Evolutionary conservation across 768 basidiomycete species (phyloP), one percentile per base, ranked within the genome.

Genomic region (Kwoniella sp.): DNA sequence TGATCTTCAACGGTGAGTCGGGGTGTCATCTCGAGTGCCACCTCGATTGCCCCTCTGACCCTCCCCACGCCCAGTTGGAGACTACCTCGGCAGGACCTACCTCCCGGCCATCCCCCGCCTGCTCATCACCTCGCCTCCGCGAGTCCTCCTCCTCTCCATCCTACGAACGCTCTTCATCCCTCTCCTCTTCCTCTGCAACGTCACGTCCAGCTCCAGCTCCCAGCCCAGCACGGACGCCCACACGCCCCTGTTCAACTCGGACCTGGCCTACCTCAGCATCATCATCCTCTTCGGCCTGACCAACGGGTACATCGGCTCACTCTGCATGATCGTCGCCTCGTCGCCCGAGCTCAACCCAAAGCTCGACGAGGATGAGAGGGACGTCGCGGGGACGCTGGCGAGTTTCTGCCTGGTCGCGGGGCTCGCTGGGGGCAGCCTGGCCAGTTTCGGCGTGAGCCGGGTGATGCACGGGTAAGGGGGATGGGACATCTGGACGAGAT

Each of bases 161-260:
- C 72, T 81, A 3, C 83, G 91, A 48, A 86, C 84, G 1, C 65
- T 89, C 28, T 92, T 93, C 76, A 81, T 95, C 41, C 89, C 89
- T 26, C 64, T 91, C 34, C 85, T 93, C 73, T 79, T 93, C n/a
- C 78, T 85, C 75, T 93, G 90, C 79, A 95, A 95, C 67, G 75
- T 92, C 34, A 82, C 84, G 58, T 25, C 80, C 79, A 37, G 61
- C 66, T 93, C 89, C 79, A 95, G 93, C 67, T 75, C 91, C 34
- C 81, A 83, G 58, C 28, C 80, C 79, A 37, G 61, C 66, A 32
- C 26, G 60, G 25, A 25, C 14, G 29, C 27, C 11, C 14, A 7
- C 7, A 46, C 31, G 25, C 80, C 84, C 2, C 59, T 85, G 55
- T 84, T 92, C 77, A 83, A 77, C 73, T 90, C 88, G 2, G 89